A percentile compares a stretch with the other conserved stretches of the same genome.
phyloP scores from a whole-genome alignment of 2,329 filamentous ascomycete species.

The Diaporthe sp. region DNA sequence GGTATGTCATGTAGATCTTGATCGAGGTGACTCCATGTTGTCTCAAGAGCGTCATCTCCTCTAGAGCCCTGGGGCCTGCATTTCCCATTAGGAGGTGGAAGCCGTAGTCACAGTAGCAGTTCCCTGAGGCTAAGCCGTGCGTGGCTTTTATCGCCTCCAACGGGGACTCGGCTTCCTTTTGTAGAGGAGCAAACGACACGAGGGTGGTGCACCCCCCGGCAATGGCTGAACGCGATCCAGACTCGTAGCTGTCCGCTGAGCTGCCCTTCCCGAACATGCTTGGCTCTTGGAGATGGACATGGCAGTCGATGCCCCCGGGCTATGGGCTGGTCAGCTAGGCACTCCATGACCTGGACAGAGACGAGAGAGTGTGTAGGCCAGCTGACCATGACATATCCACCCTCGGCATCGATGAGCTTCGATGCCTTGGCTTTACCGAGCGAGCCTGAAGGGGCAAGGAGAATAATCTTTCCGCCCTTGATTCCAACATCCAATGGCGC shows the following conservation, averaged over 20 bases:
- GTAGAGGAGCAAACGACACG: conserved; percentile 69
- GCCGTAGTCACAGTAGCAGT: conserved; percentile 69
- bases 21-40: conserved; percentile 61
- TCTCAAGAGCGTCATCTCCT: conserved; percentile 55
- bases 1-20: conserved; percentile 69
- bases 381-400: conserved; percentile 57
- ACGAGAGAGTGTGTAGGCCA: background rate
- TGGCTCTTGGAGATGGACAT: conserved; percentile 58
- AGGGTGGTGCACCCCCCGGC: conserved; percentile 73
- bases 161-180: conserved; percentile 60
- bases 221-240: conserved; percentile 64
- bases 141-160: conserved; percentile 62
- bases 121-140: conserved; percentile 58
- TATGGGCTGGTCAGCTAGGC: conserved; percentile 5
- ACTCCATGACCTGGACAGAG: background rate
- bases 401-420: conserved; percentile 57
- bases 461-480: conserved; percentile 58
- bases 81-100: conserved; percentile 67
- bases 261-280: conserved; percentile 52
- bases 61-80: conserved; percentile 56
- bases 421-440: conserved; percentile 49
- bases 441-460: conserved; percentile 55
- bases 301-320: conserved; percentile 57
- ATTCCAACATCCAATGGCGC: conserved; percentile 58
- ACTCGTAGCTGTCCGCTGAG: conserved; percentile 52